These are phyloP conservation scores for Candida rishiriensis DNA, from an alignment of 805 yeast species.

Conservation along the genomic window DNA sequence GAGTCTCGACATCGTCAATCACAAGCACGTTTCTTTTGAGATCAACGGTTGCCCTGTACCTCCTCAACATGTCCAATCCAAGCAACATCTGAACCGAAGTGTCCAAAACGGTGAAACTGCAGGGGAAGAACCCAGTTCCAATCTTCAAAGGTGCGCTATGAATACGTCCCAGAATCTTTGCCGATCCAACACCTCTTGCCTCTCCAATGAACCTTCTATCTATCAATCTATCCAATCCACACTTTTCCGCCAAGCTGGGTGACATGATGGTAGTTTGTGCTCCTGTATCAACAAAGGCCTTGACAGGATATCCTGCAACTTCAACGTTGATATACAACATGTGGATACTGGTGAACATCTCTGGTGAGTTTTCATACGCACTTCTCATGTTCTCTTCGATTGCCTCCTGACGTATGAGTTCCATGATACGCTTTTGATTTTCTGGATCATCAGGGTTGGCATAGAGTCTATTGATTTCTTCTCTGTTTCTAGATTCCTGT, in stretches of 20 bases:
- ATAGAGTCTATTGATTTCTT: slow-evolving; percentile 49
- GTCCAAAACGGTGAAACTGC: slow-evolving; percentile 70
- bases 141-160: slow-evolving; percentile 85
- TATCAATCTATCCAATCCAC: slow-evolving; percentile 66
- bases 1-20: slow-evolving; percentile 69
- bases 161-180: slow-evolving; percentile 73
- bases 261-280: slow-evolving; percentile 88
- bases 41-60: slow-evolving; percentile 82
- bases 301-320: slow-evolving; percentile 75
- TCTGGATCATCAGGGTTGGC: slow-evolving; percentile 69
- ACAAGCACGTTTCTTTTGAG: slow-evolving; percentile 58
- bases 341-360: slow-evolving; percentile 72
- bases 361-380: slow-evolving; percentile 89
- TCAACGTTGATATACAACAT: slow-evolving; percentile 80
- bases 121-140: slow-evolving; percentile 59
- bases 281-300: slow-evolving; percentile 95
- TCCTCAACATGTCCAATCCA: slow-evolving; percentile 87
- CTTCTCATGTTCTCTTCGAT: slow-evolving; percentile 74
- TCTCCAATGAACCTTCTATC: slow-evolving; percentile 78
- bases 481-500: slow-evolving; percentile 9
- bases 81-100: slow-evolving; percentile 68
- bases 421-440: slow-evolving; percentile 60
- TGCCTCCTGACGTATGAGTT: slow-evolving; percentile 62
- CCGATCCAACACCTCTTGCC: slow-evolving; percentile 88
- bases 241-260: slow-evolving; percentile 66